Evolutionary conservation across 495 filamentous ascomycete genomes (phyloP).

Genomic region (Aspergillus carlsbadensis): DNA sequence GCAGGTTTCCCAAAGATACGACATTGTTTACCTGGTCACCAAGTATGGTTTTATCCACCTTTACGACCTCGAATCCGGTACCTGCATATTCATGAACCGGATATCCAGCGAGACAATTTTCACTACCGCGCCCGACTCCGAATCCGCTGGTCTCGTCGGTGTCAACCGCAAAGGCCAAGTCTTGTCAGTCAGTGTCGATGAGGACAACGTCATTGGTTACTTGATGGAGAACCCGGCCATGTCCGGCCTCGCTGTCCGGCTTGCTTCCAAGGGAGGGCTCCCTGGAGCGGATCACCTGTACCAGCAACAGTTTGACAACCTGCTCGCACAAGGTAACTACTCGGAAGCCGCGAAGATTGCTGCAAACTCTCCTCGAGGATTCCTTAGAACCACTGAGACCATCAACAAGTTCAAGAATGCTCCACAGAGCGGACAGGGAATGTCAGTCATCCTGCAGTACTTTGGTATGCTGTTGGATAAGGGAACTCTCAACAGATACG

Average conservation of each 20-base stretch:
- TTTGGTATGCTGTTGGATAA: conserved; percentile 97
- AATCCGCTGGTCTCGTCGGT: conserved; percentile 84
- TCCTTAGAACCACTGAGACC: conserved; percentile 88
- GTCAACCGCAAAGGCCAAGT: conserved; percentile 98
- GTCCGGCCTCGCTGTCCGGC: conserved; percentile 85
- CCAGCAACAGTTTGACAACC: conserved; percentile 84
- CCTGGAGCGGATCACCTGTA: conserved; percentile 96
- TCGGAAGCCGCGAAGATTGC: conserved; percentile 90
- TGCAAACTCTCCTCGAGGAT: conserved; percentile 93
- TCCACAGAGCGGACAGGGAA: conserved; percentile 59
- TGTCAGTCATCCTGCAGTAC: conserved; percentile 94
- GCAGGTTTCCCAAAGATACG: conserved; percentile 94
- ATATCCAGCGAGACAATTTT: conserved; percentile 99
- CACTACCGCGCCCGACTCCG: conserved; percentile 80
- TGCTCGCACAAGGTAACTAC: conserved; percentile 74
- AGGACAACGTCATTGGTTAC: conserved; percentile 86
- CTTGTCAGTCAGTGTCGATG: conserved; percentile 87
- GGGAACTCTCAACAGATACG: conserved; percentile 84
- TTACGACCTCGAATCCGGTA: conserved; percentile 93
- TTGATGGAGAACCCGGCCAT: conserved; percentile 94
- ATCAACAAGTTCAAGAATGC: conserved; percentile 92
- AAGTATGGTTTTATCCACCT: conserved; percentile 99
- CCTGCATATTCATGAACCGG: conserved; percentile 99
- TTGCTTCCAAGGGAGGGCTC: conserved; percentile 90
- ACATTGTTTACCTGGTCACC: conserved; percentile 92